Evolutionary conservation across 2,329 filamentous ascomycete genomes (phyloP).

Genomic region (Fusarium sp.): DNA sequence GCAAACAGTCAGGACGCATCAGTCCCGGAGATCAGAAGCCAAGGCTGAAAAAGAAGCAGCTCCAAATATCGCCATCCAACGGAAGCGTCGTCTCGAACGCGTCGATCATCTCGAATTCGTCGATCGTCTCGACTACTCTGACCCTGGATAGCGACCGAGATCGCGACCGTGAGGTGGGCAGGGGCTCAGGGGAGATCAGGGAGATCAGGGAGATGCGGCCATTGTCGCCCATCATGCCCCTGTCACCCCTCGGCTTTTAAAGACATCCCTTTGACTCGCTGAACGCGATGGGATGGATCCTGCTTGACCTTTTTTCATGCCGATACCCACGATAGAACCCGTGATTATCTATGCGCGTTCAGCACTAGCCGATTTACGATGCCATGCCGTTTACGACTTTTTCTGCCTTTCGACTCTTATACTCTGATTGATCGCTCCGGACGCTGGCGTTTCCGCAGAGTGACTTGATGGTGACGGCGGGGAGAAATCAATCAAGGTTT

Average conservation of each 20-base stretch:
- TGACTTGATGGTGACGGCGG: constrained; percentile 20
- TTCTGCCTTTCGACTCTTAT: constrained; percentile 30
- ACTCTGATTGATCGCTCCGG: constrained; percentile 26
- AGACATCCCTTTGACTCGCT: constrained; percentile 16
- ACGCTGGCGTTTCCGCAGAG: constrained; percentile 29
- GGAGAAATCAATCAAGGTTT: constrained; percentile 19
- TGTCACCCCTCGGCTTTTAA: constrained; percentile 72
- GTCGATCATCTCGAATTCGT: constrained; percentile 49
- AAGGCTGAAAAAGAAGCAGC: constrained; percentile 59
- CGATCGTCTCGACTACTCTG: constrained; percentile 60
- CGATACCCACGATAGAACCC: constrained; percentile 21
- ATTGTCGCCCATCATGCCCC: constrained; percentile 74
- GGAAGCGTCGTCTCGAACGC: constrained; percentile 58
- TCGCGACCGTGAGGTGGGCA: constrained; percentile 50
- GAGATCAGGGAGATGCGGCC: constrained; percentile 66
- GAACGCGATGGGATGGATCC: constrained; percentile 5
- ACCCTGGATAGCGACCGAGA: constrained; percentile 57
- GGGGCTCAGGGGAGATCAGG: constrained; percentile 56
- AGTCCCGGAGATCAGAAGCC: constrained; percentile 39
- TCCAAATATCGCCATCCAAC: constrained; percentile 56
- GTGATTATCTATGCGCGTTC: constrained; percentile 32
- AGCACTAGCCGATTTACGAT: constrained; percentile 48
- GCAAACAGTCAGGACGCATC: constrained; percentile 59
- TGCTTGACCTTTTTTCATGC: constrained; percentile 9
- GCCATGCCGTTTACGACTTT: constrained; percentile 51